A percentile compares a stretch with the other conserved stretches of the same genome.
Evolutionary conservation across 2,329 filamentous ascomycete genomes (phyloP).

Genomic region (Hysterium pulicare): DNA sequence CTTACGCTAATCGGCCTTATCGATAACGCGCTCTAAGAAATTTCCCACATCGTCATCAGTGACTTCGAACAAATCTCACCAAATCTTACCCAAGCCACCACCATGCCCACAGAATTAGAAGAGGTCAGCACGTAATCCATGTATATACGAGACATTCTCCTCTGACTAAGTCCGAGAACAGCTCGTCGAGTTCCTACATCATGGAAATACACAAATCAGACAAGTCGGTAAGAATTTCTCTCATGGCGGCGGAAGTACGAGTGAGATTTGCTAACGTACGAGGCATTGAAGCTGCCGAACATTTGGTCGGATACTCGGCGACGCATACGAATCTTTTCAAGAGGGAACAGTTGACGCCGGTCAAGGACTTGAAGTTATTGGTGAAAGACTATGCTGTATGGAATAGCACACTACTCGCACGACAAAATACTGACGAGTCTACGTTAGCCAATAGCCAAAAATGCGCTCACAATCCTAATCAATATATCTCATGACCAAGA

Average conservation of each 20-base stretch:
- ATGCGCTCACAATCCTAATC: slow-evolving; percentile 85
- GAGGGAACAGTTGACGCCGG: slow-evolving; percentile 67
- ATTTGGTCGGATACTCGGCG: slow-evolving; percentile 79
- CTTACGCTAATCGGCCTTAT: slow-evolving; percentile 1
- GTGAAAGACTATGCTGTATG: slow-evolving; percentile 75
- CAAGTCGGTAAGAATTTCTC: slow-evolving; percentile 59
- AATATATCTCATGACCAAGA: slow-evolving; percentile 78
- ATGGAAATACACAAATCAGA: slow-evolving; percentile 87
- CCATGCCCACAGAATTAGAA: slow-evolving; percentile 51
- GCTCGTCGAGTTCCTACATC: slow-evolving; percentile 90
- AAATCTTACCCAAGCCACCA: too few species aligned
- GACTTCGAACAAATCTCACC: too few species aligned
- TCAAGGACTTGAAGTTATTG: slow-evolving; percentile 84
- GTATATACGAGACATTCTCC: not conserved
- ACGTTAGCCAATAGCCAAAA: slow-evolving; percentile 77
- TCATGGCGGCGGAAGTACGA: not conserved
- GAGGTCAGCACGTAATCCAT: slow-evolving; percentile 34
- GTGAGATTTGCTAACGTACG: slow-evolving; percentile 12
- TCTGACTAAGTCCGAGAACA: slow-evolving; percentile 35
- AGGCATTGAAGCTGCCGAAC: slow-evolving; percentile 64
- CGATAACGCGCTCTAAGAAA: slow-evolving; percentile 1
- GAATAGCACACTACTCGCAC: not conserved
- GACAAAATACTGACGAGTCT: slow-evolving; percentile 1
- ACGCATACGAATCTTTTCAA: slow-evolving; percentile 82
- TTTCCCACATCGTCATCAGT: slow-evolving; percentile 14